Conservation (phyloP, 768 basidiomycete genomes). For the Amanita polypyramis region DNA sequence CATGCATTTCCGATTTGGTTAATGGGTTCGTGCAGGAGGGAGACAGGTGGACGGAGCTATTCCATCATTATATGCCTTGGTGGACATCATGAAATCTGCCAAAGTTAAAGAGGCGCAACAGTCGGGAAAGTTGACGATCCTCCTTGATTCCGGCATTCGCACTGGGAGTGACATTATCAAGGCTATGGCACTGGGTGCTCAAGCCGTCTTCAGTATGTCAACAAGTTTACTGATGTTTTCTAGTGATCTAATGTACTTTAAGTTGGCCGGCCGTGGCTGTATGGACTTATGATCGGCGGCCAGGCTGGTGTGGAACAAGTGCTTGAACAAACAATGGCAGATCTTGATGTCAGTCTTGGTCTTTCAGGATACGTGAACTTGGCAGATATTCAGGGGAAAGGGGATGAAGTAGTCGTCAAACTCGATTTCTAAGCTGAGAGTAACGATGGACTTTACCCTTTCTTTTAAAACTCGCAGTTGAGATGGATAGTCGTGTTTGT, state of each 20-base stretch:
- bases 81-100: constrained; percentile 52
- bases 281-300: constrained; percentile 60
- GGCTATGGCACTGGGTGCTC: constrained; percentile 79
- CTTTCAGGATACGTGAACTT: constrained; percentile 48
- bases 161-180: constrained; percentile 79
- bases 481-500: no score
- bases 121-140: constrained; percentile 50
- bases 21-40: constrained; percentile 34
- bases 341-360: constrained; percentile 56
- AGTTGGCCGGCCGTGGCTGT: constrained; percentile 73
- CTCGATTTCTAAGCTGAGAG: constrained; percentile 19
- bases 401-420: constrained; percentile 37
- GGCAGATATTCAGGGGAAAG: constrained; percentile 53
- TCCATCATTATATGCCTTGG: constrained; percentile 61
- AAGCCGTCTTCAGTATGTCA: constrained; percentile 59
- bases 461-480: no score
- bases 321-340: constrained; percentile 54
- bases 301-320: constrained; percentile 71
- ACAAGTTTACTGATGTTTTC: neutral
- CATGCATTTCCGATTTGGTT: neutral
- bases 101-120: constrained; percentile 47
- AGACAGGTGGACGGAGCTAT: constrained; percentile 75
- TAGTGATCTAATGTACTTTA: neutral
- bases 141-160: constrained; percentile 78
- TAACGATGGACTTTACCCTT: neutral